Percentiles rank a stretch among this genome's conserved stretches.
Conservation (phyloP, 768 basidiomycete species). For the Clitopilus hobsonii region DNA sequence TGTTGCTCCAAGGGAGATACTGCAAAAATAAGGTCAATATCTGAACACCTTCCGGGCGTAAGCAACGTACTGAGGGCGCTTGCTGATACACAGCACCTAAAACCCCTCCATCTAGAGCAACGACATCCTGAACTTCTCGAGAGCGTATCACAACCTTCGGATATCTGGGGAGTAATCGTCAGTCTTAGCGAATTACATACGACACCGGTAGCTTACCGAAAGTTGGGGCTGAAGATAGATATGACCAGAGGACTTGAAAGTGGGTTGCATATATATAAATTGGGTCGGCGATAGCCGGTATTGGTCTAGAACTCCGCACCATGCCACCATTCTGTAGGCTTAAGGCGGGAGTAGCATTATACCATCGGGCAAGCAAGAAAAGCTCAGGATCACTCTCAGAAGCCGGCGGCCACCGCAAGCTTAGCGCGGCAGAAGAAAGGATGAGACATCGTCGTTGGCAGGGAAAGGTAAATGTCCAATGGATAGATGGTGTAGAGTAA, state of each 20-base stretch:
- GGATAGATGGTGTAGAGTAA: not conserved
- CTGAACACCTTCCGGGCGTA: not conserved
- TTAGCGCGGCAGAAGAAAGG: not conserved
- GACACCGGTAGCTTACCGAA: not conserved
- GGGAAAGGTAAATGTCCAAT: not conserved
- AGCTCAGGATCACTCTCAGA: not conserved
- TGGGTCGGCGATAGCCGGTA: not conserved
- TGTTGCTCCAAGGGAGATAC: not conserved
- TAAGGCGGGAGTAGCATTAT: not conserved
- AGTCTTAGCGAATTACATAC: not conserved
- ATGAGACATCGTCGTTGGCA: not conserved
- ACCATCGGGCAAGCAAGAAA: not conserved
- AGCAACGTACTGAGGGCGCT: not conserved
- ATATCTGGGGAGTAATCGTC: not conserved
- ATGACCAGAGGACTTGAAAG: not conserved
- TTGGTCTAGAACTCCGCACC: not conserved
- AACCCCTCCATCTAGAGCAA: not conserved
- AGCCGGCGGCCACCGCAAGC: not conserved
- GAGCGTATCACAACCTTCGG: not conserved
- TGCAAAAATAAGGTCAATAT: not conserved
- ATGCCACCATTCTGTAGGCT: not conserved
- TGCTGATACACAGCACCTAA: not conserved
- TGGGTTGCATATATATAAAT: not conserved
- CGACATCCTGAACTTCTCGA: not conserved
- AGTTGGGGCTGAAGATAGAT: slow-evolving; percentile 1